phyloP scores from a whole-genome alignment of 352 stramenopile species.

The Blastocystis sp. region DNA sequence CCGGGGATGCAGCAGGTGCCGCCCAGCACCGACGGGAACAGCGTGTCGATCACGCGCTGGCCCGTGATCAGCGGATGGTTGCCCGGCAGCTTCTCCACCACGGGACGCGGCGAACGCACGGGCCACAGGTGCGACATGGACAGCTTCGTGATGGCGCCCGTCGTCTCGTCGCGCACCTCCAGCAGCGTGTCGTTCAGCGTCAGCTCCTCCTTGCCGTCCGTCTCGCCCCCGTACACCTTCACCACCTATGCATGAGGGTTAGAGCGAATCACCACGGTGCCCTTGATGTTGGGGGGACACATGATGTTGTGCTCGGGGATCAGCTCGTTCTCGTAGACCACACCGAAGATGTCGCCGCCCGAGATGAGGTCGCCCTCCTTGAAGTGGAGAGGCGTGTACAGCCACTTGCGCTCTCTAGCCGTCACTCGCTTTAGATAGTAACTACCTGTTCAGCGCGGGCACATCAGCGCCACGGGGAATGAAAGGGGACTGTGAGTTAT shows the following conservation, averaged over 20 bases:
- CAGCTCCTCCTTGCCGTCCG: slow-evolving; percentile 92
- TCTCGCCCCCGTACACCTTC: slow-evolving; percentile 92
- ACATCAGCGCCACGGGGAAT: slow-evolving; percentile 94
- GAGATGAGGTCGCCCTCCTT: slow-evolving; percentile 77
- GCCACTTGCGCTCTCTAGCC: slow-evolving; percentile 35
- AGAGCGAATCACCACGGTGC: slow-evolving; percentile 78
- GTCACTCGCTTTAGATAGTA: slow-evolving; percentile 75
- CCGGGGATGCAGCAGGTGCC: slow-evolving; percentile 96
- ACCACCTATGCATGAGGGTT: slow-evolving; percentile 73
- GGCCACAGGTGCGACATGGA: slow-evolving; percentile 95
- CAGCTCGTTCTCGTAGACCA: slow-evolving; percentile 98
- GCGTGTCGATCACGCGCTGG: slow-evolving; percentile 95
- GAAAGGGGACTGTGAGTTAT: slow-evolving; percentile 84
- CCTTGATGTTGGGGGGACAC: slow-evolving; percentile 96
- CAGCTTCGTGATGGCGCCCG: slow-evolving; percentile 80
- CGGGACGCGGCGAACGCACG: slow-evolving; percentile 92
- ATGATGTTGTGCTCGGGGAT: slow-evolving; percentile 97
- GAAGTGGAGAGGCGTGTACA: slow-evolving; percentile 59
- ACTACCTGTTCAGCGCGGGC: slow-evolving; percentile 80
- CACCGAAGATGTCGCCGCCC: slow-evolving; percentile 94
- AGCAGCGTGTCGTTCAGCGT: slow-evolving; percentile 94
- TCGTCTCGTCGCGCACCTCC: slow-evolving; percentile 91
- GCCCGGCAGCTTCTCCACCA: slow-evolving; percentile 94
- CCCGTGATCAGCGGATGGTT: slow-evolving; percentile 95
- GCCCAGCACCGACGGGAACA: slow-evolving; percentile 97